A percentile compares a stretch with the other conserved stretches of the same genome.
These are phyloP conservation scores for Trichoderma oligosporum DNA, from an alignment of 2,329 filamentous ascomycete genomes.

Conservation along the genomic window DNA sequence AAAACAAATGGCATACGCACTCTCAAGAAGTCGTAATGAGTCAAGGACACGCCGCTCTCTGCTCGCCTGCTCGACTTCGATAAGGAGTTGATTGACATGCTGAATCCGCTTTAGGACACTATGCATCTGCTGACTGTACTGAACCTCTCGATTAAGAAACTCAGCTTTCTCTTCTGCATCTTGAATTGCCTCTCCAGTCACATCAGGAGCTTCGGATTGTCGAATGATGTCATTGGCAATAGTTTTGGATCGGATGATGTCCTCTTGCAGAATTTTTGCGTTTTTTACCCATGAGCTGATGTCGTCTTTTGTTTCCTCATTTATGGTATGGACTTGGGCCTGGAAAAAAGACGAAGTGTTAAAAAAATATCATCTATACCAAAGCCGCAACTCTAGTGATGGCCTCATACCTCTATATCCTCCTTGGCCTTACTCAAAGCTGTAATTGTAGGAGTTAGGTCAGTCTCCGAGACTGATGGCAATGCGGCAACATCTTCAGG, in stretches of 20 bases:
- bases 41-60: constrained; percentile 54
- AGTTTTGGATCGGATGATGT: constrained; percentile 75
- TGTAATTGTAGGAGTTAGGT: constrained; percentile 39
- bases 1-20: constrained; percentile 34
- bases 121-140: constrained; percentile 56
- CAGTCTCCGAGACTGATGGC: constrained; percentile 36
- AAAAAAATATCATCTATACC: not conserved
- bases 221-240: constrained; percentile 78
- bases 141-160: constrained; percentile 56
- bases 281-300: constrained; percentile 83
- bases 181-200: constrained; percentile 50
- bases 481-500: constrained; percentile 39
- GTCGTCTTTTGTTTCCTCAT: constrained; percentile 71
- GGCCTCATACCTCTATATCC: constrained; percentile 38
- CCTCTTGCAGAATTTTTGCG: constrained; percentile 77
- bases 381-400: not conserved
- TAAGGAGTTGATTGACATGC: constrained; percentile 57
- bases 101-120: constrained; percentile 50
- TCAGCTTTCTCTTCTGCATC: constrained; percentile 52
- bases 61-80: constrained; percentile 56
- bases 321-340: constrained; percentile 69
- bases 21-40: constrained; percentile 54
- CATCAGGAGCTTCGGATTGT: constrained; percentile 63
- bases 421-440: constrained; percentile 36
- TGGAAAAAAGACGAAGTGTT: constrained; percentile 20